Evolutionary conservation across 164 flowering plant genomes (phyloP), one percentile per base, ranked within the genome.

Genomic region (Umbellularia californica): DNA sequence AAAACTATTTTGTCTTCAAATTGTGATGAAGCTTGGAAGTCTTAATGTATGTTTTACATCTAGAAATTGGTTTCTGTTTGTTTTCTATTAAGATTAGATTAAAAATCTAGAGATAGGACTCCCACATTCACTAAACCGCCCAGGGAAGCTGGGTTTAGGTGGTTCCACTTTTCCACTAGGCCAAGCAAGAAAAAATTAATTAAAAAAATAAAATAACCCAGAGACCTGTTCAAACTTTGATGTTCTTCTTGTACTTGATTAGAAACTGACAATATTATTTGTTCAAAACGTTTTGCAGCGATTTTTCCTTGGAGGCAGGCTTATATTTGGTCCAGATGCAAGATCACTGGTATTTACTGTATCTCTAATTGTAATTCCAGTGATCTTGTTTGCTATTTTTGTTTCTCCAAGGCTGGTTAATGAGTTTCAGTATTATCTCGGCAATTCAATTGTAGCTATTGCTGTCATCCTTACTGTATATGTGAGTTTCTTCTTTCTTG

Each of bases 241-340:
- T n/a, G 25, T 52, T 70, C 50, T 52, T 5, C 64, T 70, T n/a
- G 66, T 30, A 30, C 5, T 30, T 30, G 33, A 30, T 30, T 30
- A 30, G 28, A 17, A 17, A 58, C 24, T 72, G 58, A 19, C 3
- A 7, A 30, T 3, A 22, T 9, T 35, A 17, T 23, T 72, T 23
- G 65, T 27, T 68, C 60, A 1, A 24, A 68, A 27, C 24, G 27
- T 65, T 64, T 71, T 87, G 87, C 93, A 92, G 97, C 84, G 63
- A 78, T 92, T 92, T 75, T 81, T 81, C 66, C 74, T 82, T 72
- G 88, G 88, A 50, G 97, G 94, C 70, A 87, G 97, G 78, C 75
- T 92, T 74, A 68, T 90, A 75, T 92, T 92, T 80, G 97, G 97
- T 68, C 97, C 94, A 68, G 94, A 92, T 79, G 84, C 74, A 50